Percentiles rank a stretch among this genome's conserved stretches.
These are phyloP conservation scores for Zymoseptoria crescenta DNA, from an alignment of 2,329 filamentous ascomycete genomes.

Conservation along the genomic window DNA sequence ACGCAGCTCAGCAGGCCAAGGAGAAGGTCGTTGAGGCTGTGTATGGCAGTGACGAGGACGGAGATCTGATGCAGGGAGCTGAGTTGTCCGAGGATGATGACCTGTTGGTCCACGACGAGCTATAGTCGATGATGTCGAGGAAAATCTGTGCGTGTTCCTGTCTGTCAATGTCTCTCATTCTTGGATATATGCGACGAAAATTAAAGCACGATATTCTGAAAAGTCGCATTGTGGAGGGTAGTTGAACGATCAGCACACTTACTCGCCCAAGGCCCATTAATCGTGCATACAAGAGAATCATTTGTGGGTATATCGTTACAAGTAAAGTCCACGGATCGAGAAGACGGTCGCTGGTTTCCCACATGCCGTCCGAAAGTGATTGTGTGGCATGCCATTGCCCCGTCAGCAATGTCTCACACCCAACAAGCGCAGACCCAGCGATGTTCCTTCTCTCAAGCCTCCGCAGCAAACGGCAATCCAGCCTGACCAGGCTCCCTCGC, in stretches of 20 bases:
- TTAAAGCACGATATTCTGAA: background rate
- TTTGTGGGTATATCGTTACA: background rate
- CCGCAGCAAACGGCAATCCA: background rate
- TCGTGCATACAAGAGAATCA: background rate
- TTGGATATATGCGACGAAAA: background rate
- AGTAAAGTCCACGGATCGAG: background rate
- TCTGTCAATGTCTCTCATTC: background rate
- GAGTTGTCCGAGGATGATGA: background rate
- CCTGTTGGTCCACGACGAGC: background rate
- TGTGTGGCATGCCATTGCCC: background rate
- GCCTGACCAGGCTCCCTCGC: conserved; percentile 14
- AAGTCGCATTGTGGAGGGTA: too few species aligned
- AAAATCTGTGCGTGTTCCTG: background rate
- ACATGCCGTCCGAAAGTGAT: background rate
- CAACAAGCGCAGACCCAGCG: background rate
- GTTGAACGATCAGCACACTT: background rate
- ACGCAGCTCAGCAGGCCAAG: background rate
- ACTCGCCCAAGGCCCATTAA: background rate
- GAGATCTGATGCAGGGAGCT: background rate
- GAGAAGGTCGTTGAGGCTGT: background rate
- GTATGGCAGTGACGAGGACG: background rate
- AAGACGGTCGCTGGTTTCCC: background rate
- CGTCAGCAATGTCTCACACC: background rate
- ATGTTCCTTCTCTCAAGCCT: background rate
- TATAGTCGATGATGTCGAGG: background rate